A percentile compares a stretch with the other conserved stretches of the same genome.
phyloP scores from a whole-genome alignment of 805 yeast genomes.

The Nakazawaea molendinolei region DNA sequence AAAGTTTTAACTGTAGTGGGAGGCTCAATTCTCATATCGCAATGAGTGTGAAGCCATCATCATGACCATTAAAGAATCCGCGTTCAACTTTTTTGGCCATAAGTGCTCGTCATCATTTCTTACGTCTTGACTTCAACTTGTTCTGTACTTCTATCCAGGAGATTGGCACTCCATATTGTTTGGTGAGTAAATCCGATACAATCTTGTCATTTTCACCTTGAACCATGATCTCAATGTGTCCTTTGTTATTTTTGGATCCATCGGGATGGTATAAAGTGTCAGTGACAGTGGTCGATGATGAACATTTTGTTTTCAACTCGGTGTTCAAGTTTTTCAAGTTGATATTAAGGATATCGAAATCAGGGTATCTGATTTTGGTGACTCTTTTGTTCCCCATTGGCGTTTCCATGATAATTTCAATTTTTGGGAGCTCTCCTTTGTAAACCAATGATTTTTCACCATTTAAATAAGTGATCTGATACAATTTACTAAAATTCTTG shows the following conservation, averaged over 20 bases:
- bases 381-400: conserved; percentile 78
- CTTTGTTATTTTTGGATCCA: conserved; percentile 7
- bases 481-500: conserved; percentile 42
- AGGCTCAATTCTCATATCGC: too few species aligned
- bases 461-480: conserved; percentile 27
- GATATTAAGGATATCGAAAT: conserved; percentile 62
- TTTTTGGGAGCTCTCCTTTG: conserved; percentile 64
- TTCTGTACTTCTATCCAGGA: conserved; percentile 63
- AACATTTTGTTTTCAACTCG: conserved; percentile 70
- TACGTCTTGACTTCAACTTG: conserved; percentile 50
- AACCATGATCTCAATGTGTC: conserved; percentile 61
- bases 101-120: conserved; percentile 19
- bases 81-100: not conserved
- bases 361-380: conserved; percentile 50
- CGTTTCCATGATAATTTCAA: conserved; percentile 62
- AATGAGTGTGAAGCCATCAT: too few species aligned
- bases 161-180: conserved; percentile 54
- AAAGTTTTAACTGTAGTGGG: too few species aligned
- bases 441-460: conserved; percentile 22
- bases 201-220: conserved; percentile 83
- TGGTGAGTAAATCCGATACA: conserved; percentile 49
- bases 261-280: conserved; percentile 50
- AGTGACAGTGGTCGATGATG: conserved; percentile 79
- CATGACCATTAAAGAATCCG: not conserved
- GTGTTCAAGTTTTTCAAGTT: conserved; percentile 61